Evolutionary conservation across 805 yeast genomes (phyloP), one percentile per base, ranked within the genome.

Genomic region (Lachancea waltii): DNA sequence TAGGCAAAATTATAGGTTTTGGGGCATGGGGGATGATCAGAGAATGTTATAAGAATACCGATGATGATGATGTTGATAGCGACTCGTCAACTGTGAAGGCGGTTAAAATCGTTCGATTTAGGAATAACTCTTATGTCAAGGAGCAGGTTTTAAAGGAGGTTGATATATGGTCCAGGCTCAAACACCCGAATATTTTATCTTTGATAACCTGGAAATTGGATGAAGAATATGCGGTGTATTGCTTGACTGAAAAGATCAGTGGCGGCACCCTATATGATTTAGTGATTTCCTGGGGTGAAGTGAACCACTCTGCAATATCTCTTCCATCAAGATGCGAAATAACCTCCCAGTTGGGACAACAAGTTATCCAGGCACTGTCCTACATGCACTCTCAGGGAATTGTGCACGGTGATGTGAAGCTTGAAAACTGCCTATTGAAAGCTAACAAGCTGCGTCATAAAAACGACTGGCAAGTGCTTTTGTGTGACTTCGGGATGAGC

Each of bases 401-500:
- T 22, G 83, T 80, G 7, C 95, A 85, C 51, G 89, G 95, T 2
- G 95, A 85, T 61, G 58, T 85, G 33, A 85, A 85, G 60, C 67
- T 85, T 30, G 95, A 85, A 50, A 85, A 85, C 53, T 83, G 90
- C 44, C 63, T 85, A 30, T 57, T 85, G 19, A 79, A 79, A 44
- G 63, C 66, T 15, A 47, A 49, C 33, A 45, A 46, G 5, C 46
- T 45, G 9, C 56, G 54, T n/a, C 15, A 18, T 17, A 23, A 22
- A 4, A 43, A 46, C 15, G 43, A 49, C 21, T 47, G 63, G 42
- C 58, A 49, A 35, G 56, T 85, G 45, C 54, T 81, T 18, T 56
- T 89, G 5, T 85, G 96, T 62, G 97, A 89, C 61, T 89, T 89
- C 64, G 97, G 97, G 4, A 85, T 89, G 94, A 67, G 77, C 34